Evolutionary conservation across 805 yeast species (phyloP), one percentile per base, ranked within the genome.

Genomic region (Spencermartinsiella europaea): DNA sequence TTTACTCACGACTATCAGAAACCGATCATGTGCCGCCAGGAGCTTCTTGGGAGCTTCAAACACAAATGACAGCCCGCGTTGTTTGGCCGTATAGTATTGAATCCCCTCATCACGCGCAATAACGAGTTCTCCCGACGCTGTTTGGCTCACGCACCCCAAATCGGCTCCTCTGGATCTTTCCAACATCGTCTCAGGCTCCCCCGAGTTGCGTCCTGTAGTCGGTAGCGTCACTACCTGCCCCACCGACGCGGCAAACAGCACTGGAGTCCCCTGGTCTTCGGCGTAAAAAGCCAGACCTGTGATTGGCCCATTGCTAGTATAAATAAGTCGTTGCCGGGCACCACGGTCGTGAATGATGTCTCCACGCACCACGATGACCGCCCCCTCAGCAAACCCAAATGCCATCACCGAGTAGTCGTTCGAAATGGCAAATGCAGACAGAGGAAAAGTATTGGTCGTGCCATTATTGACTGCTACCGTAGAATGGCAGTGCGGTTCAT

Each of bases 271-370:
- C 17, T 36, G 33, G 7, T 38, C 54, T 10, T 59, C 65, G 14
- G 58, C 64, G 43, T 72, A 72, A 54, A 90, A 77, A 22, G 76
- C 75, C 1, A 91, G 65, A 0, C 86, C 83, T 0, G 98, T 91
- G 16, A 93, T 75, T 1, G 97, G 95, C 1, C 55, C 35, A 2
- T 73, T 67, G 43, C 81, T 77, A 48, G 83, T 86, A 60, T 81
- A 86, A 0, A 90, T 80, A 0, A 83, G 63, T 22, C 97, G 70
- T 58, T 91, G 98, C 53, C 93, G 77, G 7, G 95, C 80, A 0
- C 98, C 98, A 48, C 95, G 70, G 60, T 93, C 99, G 55, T 89
- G 79, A 4, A 87, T 54, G 27, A 93, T 64, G 63, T 93, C 98
- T 5, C 99, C 99, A 51, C 98, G 69, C 0, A 90, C 77, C 4